phyloP scores from a whole-genome alignment of 139 green algal species.

The Asterochloris sp. region DNA sequence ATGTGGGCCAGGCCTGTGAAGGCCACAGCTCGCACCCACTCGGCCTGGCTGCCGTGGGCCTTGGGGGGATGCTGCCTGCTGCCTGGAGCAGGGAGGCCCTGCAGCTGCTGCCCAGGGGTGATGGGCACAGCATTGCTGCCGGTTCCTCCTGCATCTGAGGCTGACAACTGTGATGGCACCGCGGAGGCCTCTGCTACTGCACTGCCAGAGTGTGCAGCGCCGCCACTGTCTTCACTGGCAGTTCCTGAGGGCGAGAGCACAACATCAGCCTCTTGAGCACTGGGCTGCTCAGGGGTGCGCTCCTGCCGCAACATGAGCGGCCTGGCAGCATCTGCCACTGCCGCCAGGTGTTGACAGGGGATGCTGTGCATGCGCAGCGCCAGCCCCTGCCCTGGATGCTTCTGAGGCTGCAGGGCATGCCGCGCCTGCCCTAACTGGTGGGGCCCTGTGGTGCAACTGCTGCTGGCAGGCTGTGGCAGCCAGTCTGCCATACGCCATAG shows the following conservation, averaged over 20 bases:
- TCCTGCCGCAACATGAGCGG: too few relatives aligned
- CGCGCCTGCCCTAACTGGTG: neutral
- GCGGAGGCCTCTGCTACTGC: neutral
- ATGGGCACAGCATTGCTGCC: neutral
- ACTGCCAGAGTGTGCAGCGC: constrained; percentile 38
- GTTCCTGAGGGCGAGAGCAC: too few relatives aligned
- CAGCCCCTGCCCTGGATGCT: too few relatives aligned
- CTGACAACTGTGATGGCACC: neutral
- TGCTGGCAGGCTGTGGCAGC: neutral
- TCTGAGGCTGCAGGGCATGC: too few relatives aligned
- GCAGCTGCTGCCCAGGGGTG: neutral
- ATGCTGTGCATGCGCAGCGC: too few relatives aligned
- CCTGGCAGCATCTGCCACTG: too few relatives aligned
- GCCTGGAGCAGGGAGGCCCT: neutral
- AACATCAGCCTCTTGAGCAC: too few relatives aligned
- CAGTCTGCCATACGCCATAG: constrained; percentile 29
- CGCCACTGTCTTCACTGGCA: constrained; percentile 29
- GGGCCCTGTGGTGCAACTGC: neutral
- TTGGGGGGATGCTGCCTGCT: neutral
- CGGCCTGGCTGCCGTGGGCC: constrained; percentile 11
- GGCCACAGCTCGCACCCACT: constrained; percentile 33
- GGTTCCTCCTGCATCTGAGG: neutral
- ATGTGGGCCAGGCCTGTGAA: constrained; percentile 18
- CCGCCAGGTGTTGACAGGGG: too few relatives aligned
- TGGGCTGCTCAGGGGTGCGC: too few relatives aligned